Evolutionary conservation across 768 basidiomycete genomes (phyloP), one percentile per base, ranked within the genome.

Genomic region (Galerina marginata): DNA sequence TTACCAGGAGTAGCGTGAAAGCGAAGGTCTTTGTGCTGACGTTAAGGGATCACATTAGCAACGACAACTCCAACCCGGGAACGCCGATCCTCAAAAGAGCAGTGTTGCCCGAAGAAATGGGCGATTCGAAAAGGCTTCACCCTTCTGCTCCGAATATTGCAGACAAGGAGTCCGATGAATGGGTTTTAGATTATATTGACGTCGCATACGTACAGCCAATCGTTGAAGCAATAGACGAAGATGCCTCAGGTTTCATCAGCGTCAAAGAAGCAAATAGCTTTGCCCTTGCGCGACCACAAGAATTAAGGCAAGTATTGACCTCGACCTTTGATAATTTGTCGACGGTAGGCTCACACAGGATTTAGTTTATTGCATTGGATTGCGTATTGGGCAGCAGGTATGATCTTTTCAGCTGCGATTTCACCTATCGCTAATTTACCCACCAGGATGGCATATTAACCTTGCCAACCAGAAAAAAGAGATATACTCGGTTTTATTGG

Each of bases 191-290:
- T 23, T 74, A 70, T 42, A 69, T 72, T 53, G 67, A 67, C 26
- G 66, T 72, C 20, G 60, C 68, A 0, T 66, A 69, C 51, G 61
- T 72, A 1, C 70, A 69, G 45, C 62, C 69, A 2, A 67, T 74
- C 45, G 64, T 69, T 2, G 72, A 74, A 38, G 70, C 65, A 12
- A 65, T 72, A 25, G 71, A 74, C 39, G 67, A 66, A 52, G 72
- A 74, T 53, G 69, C 65, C 14, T 70, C 71, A 3, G 71, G 70
- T 2, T 70, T 70, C 46, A 66, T 72, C n/a, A 72, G 65, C 36
- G 67, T 74, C 37, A 64, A 65, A 23, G 72, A 74, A 58, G 70
- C 68, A 0, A 74, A 74, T 43, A 50, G 51, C 9, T 74, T 74
- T 26, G 66, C 65, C 1, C n/a, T 46, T n/a, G 55, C 63, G 16